Base-by-base conservation (phyloP, 345 rosid species). In the Camelina hispida region DNA sequence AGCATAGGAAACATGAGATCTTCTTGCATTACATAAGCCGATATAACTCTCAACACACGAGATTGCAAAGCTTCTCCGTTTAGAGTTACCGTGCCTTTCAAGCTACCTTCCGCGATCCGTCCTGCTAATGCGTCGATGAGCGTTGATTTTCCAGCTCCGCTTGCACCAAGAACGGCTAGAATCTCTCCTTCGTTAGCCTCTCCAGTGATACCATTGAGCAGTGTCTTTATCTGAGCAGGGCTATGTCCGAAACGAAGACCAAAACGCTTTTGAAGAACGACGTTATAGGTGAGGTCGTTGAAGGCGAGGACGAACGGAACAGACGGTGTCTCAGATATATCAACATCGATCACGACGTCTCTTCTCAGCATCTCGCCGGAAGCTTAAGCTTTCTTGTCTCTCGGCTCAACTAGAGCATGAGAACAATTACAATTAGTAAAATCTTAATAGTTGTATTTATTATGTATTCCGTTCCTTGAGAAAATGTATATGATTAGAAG, bases 21-120 rank as follows among this genome's bases (percentile, higher is more conserved):
- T 12, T 93, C 96, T 89, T 93, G 98, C 97, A 93, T 88, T 51
- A 91, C 97, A 20, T 91, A 91, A 17, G 98, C 90, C 1, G 96
- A 91, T 14, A 91, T 76, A 88, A 85, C 87, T 89, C 83, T 88
- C 86, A 93, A 13, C 44, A 71, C 8, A 23, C 56, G 69, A 28
- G 66, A 30, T 32, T 38, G 16, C 20, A 40, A 20, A 78, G 87
- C 93, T 79, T 86, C 87, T 17, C 88, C 93, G 20, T 90, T 91
- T 18, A 93, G 82, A 64, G 84, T 81, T 32, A 91, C 93, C 46
- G 85, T 86, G 15, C 98, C 97, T 79, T 84, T 83, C 71, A 93
- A 91, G 64, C 97, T 93, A 2, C 91, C 89, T 66, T 74, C 83
- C 0, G 88, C 81, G 12, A 91, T 91, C 61, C 91, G 81, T 17